Base-by-base conservation (phyloP, 2,329 filamentous ascomycete species). In the Botryosphaeria dothidea region DNA sequence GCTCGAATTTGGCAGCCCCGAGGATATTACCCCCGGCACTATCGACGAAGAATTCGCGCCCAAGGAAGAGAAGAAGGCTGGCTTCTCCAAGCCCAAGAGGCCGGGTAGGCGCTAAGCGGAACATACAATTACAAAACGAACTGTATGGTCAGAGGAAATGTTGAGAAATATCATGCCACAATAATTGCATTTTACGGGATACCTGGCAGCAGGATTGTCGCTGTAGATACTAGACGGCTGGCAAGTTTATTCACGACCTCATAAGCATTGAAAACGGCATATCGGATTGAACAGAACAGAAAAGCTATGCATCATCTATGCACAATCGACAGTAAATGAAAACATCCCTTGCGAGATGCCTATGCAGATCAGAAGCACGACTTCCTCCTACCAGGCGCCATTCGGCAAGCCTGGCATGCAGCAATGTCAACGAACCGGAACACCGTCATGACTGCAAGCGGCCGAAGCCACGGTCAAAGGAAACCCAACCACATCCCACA, bases 61-160 rank as follows among this genome's bases (percentile, higher is more conserved):
- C 49, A 86, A 87, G 76, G 83, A 84, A 45, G 85, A 90, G 74
- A 80, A 83, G 52, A 89, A 89, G 77, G 85, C 87, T 74, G 87
- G 83, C 0, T 95, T 95, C 78, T 88, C 86, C 72, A 85, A 91
- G 74, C 92, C 92, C 29, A 93, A 92, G 86, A 85, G 91, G 72
- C 92, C 92, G 4, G 92, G 92, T 41, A 83, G 89, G 81, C 71
- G 79, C 64, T 83, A 45, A 29, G 36, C 5, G 23, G 17, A 21
- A 7, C 17, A 6, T 36, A 34, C 51, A 23, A 15, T 6, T 4
- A 17, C 3, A 31, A 31, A 4, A 31, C 17, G 25, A 11, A 29
- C 8, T n/a, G 29, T 8, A 54, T 11, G 29, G 5, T n/a, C 9
- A 15, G 17, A 23, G 25, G 27, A 15, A 21, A 8, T 15, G n/a